Evolutionary conservation across 2,329 filamentous ascomycete species (phyloP), one percentile per base, ranked within the genome.

Genomic region (Malbranchea cinnamomea): DNA sequence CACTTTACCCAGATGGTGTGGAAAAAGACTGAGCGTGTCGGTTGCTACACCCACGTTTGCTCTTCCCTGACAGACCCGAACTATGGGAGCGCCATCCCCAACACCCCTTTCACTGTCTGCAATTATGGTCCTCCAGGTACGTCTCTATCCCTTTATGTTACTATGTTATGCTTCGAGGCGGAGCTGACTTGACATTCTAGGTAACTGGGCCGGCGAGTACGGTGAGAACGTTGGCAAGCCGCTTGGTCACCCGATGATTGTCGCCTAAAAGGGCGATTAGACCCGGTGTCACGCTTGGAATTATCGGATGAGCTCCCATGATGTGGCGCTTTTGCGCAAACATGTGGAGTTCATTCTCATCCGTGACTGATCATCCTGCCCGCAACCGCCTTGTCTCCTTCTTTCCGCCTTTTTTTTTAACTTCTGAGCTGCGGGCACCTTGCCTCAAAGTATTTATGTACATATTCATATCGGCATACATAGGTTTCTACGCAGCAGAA

Each of bases 91-190:
- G 45, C 47, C 34, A 45, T 49, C 28, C 43, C 57, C 16, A 32
- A 63, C 21, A 57, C 73, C n/a, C 74, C 69, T 58, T 83, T 72
- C 63, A 85, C 79, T 17, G 82, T 91, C 46, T 93, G 83, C 75
- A 87, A 93, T 68, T 93, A 93, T 63, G 62, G 59, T 41, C 67
- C 73, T 37, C 60, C 72, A 39, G 83, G 81, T 80, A 71, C 55
- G 71, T 55, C 16, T 16, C 27, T n/a, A 10, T 16, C 11, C 9
- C n/a, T 9, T 16, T 25, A 14, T 14, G n/a, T 28, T 17, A 29
- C 10, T 3, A 8, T 33, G 22, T 28, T 14, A 17, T 11, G 22
- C 24, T 42, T 18, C 47, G 55, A 38, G 56, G 7, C 27, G 7
- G 13, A 12, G 18, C n/a, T 18, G n/a, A 43, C 23, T 41, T 10